Percentiles rank a stretch among this genome's conserved stretches.
phyloP scores from a whole-genome alignment of 1,139 yeast genomes.

The Yamadazyma spencermartinsiae region DNA sequence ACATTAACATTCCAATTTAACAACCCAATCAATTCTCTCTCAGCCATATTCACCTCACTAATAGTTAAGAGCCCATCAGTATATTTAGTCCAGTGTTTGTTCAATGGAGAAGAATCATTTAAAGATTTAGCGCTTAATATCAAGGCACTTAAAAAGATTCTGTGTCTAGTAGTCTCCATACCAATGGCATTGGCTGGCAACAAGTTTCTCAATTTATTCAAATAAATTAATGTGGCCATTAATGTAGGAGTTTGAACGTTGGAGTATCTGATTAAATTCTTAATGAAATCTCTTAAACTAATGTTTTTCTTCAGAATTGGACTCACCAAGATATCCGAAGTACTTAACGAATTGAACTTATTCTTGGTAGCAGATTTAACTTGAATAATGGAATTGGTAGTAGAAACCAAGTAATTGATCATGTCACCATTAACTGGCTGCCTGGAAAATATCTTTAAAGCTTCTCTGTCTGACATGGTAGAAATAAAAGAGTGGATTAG shows the following conservation, averaged over 20 bases:
- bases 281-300: slow-evolving; percentile 62
- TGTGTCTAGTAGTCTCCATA: slow-evolving; percentile 89
- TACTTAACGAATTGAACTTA: slow-evolving; percentile 8
- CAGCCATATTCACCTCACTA: slow-evolving; percentile 86
- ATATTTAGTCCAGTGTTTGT: slow-evolving; percentile 93
- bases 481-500: slow-evolving; percentile 1
- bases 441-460: slow-evolving; percentile 71
- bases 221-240: slow-evolving; percentile 86
- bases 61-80: slow-evolving; percentile 78
- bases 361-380: slow-evolving; percentile 28
- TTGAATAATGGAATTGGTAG: slow-evolving; percentile 77
- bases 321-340: slow-evolving; percentile 20
- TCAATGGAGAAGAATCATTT: slow-evolving; percentile 91
- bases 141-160: slow-evolving; percentile 85
- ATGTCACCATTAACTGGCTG: slow-evolving; percentile 77
- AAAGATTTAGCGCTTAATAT: slow-evolving; percentile 87
- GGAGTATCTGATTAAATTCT: slow-evolving; percentile 69
- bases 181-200: slow-evolving; percentile 91
- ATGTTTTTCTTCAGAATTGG: slow-evolving; percentile 25
- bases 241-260: slow-evolving; percentile 94
- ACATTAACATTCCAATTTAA: slow-evolving; percentile 83
- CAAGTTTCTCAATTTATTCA: slow-evolving; percentile 70
- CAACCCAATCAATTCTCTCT: slow-evolving; percentile 77
- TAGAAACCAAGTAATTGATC: slow-evolving; percentile 77
- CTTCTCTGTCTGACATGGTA: slow-evolving; percentile 51